Base-by-base conservation (phyloP, 2,329 filamentous ascomycete genomes). In the Ceratocystis lukuohia region DNA sequence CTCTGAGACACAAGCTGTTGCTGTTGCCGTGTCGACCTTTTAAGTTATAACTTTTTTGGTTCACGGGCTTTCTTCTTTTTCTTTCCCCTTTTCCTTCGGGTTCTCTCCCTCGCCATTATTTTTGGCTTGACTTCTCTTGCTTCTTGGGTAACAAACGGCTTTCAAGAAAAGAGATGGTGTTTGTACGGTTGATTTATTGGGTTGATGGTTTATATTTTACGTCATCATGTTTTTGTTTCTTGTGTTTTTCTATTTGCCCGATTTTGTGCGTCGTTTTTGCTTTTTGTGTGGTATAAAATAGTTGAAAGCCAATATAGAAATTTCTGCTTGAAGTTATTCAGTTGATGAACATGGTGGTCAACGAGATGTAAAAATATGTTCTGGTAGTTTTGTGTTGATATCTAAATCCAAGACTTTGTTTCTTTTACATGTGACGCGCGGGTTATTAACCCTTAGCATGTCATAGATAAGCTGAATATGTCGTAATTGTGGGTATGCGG, bases 1-100 rank as follows among this genome's bases (percentile, higher is more conserved):
- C 78, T 94, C 89, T 48, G 93, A 97, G 71, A 87, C 82, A 68
- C 94, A 99, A 77, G 92, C 94, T 69, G 92, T 97, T 73, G 93
- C 94, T 59, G 89, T 99, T 72, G 94, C 95, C 1, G 88, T 96
- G 68, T 88, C 91, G 66, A 87, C 85, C 66, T 88, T 94, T 73
- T 91, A 84, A 75, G 68, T 33, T 48, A 22, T 17, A 30, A 50
- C 4, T 53, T 28, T 61, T 59, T 61, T 68, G 61, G 66, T 56
- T 68, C 67, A 64, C 65, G 65, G 66, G 67, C 69, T 61, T 68
- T 65, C 62, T 69, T 45, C 53, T n/a, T 20, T 65, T 66, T 53
- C 66, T 25, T 69, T 64, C 33, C 57, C 64, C 48, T 48, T 56
- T 68, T 30, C 45, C 66, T 66, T 66, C 64, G 15, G 20, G 28